A percentile compares a stretch with the other conserved stretches of the same genome.
These are phyloP conservation scores for Ascosphaera pollenicola DNA, from an alignment of 2,329 filamentous ascomycete genomes.

Conservation along the genomic window DNA sequence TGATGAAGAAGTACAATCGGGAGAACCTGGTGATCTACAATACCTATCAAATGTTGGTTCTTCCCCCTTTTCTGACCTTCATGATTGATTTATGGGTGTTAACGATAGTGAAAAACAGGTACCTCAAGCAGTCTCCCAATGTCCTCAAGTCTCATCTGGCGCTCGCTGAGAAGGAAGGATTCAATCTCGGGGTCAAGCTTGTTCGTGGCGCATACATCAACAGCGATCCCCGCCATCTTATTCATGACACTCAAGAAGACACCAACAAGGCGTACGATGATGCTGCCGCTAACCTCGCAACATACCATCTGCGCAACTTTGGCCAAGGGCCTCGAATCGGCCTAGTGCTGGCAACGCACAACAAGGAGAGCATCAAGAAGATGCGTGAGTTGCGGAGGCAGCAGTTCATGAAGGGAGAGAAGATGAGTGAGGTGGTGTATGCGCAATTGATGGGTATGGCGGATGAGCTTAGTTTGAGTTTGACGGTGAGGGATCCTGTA, in stretches of 20 bases:
- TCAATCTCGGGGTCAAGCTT: slow-evolving; percentile 29
- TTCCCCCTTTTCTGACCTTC: background rate
- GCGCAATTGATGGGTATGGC: slow-evolving; percentile 91
- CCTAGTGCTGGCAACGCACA: slow-evolving; percentile 38
- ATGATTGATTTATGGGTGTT: background rate
- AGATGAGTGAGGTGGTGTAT: slow-evolving; percentile 31
- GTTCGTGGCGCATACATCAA: slow-evolving; percentile 32
- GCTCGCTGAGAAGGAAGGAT: slow-evolving; percentile 24
- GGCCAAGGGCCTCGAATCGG: slow-evolving; percentile 22
- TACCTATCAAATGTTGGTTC: slow-evolving; percentile 26
- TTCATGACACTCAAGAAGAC: slow-evolving; percentile 25
- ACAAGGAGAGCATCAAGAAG: slow-evolving; percentile 29
- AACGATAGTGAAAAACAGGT: slow-evolving; percentile 3
- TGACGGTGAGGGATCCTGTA: slow-evolving; percentile 21
- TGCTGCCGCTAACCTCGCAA: slow-evolving; percentile 31
- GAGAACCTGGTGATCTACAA: slow-evolving; percentile 30
- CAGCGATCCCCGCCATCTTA: slow-evolving; percentile 23
- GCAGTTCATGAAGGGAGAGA: slow-evolving; percentile 25
- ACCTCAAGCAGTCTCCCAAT: slow-evolving; percentile 25
- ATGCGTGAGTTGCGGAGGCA: slow-evolving; percentile 24
- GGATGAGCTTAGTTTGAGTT: slow-evolving; percentile 55
- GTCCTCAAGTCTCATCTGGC: slow-evolving; percentile 25
- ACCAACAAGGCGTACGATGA: slow-evolving; percentile 32
- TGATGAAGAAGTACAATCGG: slow-evolving; percentile 30
- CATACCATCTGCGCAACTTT: slow-evolving; percentile 21